These are phyloP conservation scores for Parathielavia appendiculata DNA, from an alignment of 495 filamentous ascomycete genomes.

Conservation along the genomic window DNA sequence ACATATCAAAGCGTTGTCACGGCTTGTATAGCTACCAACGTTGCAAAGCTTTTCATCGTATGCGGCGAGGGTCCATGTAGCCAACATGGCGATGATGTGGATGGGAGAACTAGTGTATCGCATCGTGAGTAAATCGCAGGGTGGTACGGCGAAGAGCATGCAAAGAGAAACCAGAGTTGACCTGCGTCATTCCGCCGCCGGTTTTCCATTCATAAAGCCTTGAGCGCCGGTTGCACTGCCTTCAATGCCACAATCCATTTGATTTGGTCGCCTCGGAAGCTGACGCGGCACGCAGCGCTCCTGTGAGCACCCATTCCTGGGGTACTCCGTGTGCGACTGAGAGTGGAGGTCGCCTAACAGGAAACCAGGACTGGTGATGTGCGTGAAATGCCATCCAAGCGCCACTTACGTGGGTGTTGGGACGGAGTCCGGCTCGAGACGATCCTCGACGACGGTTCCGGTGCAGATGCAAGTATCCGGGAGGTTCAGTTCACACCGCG, in stretches of 20 bases:
- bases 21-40: slow-evolving; percentile 24
- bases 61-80: slow-evolving; percentile 11
- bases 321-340: slow-evolving; percentile 9
- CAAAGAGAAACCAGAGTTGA: slow-evolving; percentile 1
- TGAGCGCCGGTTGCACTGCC: neutral
- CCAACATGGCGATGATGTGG: slow-evolving; percentile 15
- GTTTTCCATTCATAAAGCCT: slow-evolving; percentile 12
- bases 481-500: neutral
- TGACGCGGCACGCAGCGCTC: neutral
- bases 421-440: neutral
- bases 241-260: neutral
- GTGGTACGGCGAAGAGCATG: neutral
- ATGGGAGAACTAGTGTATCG: slow-evolving; percentile 1
- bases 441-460: neutral
- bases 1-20: slow-evolving; percentile 24
- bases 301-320: neutral
- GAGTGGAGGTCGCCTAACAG: neutral
- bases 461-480: neutral
- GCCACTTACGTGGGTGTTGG: slow-evolving; percentile 8
- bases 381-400: neutral
- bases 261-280: neutral
- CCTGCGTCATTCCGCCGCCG: slow-evolving; percentile 5
- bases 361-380: too few relatives aligned
- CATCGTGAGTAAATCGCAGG: slow-evolving; percentile 5
- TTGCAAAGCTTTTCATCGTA: slow-evolving; percentile 27